Base-by-base conservation (phyloP, 2,329 filamentous ascomycete genomes). In the Daldinia eschscholtzii region DNA sequence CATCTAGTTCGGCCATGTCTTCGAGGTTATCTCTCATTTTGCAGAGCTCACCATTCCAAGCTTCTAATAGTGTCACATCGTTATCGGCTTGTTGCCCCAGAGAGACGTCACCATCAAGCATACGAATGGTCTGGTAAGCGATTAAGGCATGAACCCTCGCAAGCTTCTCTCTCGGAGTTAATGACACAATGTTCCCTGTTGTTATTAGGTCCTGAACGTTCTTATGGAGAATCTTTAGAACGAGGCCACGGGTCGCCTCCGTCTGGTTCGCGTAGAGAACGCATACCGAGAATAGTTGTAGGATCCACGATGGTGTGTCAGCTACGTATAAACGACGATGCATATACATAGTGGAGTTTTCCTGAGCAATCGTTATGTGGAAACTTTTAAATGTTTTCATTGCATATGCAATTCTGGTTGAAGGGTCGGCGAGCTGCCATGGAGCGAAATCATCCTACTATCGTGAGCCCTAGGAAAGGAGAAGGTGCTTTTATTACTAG, bases 131-230 rank as follows among this genome's bases (percentile, higher is more conserved):
- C 66, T 84, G 81, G 33, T 83, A 74, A 12, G 83, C 67, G 15
- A 82, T 65, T 18, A 84, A 75, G 0, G 82, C 83, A 71, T 85
- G 83, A 3, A 82, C 77, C 12, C 82, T 77, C 3, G 82, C 82
- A 30, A 84, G 75, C 75, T 81, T 83, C 46, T 83, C 81, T 0
- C 73, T 66, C 0, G 76, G 76, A 2, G 78, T 79, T n/a, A 73
- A 33, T 6, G 61, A 39, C 20, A 30, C 46, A 4, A 64, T 66
- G 6, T 76, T 76, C 7, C 78, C 79, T 44, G 80, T 78, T 42
- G 76, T 73, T 65, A 79, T 78, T 15, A 84, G 76, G 42, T 81
- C 79, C 23, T 72, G 74, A 6, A 78, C 78, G 18, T 78, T 79
- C 42, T 83, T 80, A 52, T 79, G 68, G 28, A 85, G 70, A 28